phyloP scores from a whole-genome alignment of 164 flowering plant species.

The Macadamia tetraphylla region DNA sequence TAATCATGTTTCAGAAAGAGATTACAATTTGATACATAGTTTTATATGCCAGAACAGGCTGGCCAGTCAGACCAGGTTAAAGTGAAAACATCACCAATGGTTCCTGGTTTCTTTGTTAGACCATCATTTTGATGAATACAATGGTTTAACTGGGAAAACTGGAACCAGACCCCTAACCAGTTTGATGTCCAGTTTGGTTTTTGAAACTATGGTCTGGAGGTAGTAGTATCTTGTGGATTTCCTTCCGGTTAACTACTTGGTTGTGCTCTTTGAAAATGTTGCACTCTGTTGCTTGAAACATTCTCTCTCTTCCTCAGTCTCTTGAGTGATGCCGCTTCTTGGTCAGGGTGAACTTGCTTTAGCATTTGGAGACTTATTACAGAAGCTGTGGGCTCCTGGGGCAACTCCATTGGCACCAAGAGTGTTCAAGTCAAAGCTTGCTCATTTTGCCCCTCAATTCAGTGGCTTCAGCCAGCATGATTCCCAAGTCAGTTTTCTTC shows the following conservation, averaged over 20 bases:
- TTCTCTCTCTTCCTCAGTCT: constrained; percentile 5
- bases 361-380: constrained; percentile 83
- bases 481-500: constrained; percentile 58
- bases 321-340: constrained; percentile 11
- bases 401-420: constrained; percentile 65
- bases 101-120: too few relatives aligned
- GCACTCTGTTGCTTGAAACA: constrained; percentile 9
- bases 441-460: constrained; percentile 87
- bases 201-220: not conserved
- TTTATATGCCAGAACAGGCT: too few relatives aligned
- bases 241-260: constrained; percentile 4
- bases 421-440: constrained; percentile 67
- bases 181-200: not conserved
- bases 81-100: too few relatives aligned
- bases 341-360: constrained; percentile 84
- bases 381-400: constrained; percentile 85
- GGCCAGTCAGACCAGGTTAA: too few relatives aligned
- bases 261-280: constrained; percentile 5
- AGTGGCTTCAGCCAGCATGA: constrained; percentile 93
- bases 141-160: not conserved
- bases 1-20: constrained; percentile 4
- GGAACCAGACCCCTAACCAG: too few relatives aligned
- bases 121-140: too few relatives aligned
- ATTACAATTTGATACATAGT: too few relatives aligned
- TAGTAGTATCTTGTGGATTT: not conserved